Evolutionary conservation across 2,329 filamentous ascomycete genomes (phyloP).

Genomic region (Ophiosphaerella narmari): DNA sequence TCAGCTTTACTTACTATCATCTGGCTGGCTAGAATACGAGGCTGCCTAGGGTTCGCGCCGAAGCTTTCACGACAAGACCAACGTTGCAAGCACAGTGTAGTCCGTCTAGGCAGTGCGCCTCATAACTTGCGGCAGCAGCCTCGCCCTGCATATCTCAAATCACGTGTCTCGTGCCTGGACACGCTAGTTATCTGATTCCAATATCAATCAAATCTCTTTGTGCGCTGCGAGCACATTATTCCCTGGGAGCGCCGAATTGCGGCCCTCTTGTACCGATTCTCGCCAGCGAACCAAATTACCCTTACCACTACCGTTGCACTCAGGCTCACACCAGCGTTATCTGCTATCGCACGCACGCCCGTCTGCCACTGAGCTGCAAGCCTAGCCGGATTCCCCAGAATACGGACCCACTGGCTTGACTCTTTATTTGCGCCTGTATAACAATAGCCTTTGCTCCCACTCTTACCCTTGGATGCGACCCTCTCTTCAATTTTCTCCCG

Average conservation of each 20-base stretch:
- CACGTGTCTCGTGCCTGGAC: conserved; percentile 25
- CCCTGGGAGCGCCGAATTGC: conserved; percentile 27
- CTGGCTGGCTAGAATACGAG: too few species aligned
- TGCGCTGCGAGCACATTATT: conserved; percentile 25
- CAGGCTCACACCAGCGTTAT: conserved; percentile 30
- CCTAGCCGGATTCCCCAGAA: conserved; percentile 7
- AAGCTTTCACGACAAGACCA: background rate
- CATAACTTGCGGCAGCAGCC: conserved; percentile 1
- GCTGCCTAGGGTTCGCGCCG: too few species aligned
- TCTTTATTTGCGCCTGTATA: conserved; percentile 29
- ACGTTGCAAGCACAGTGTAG: background rate
- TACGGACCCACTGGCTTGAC: conserved; percentile 20
- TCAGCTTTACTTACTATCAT: too few species aligned
- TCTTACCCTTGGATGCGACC: conserved; percentile 22
- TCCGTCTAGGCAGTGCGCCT: background rate
- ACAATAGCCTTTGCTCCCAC: conserved; percentile 17
- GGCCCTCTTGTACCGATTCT: conserved; percentile 20
- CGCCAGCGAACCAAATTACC: conserved; percentile 13
- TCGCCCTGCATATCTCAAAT: conserved; percentile 31
- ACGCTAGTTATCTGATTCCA: conserved; percentile 17
- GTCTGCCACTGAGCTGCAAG: conserved; percentile 15
- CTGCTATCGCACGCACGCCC: conserved; percentile 19
- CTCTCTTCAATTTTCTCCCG: background rate
- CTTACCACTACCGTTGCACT: conserved; percentile 11
- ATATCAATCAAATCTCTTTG: conserved; percentile 25